Evolutionary conservation across 345 rosid species (phyloP).

Genomic region (Corymbia maculata): DNA sequence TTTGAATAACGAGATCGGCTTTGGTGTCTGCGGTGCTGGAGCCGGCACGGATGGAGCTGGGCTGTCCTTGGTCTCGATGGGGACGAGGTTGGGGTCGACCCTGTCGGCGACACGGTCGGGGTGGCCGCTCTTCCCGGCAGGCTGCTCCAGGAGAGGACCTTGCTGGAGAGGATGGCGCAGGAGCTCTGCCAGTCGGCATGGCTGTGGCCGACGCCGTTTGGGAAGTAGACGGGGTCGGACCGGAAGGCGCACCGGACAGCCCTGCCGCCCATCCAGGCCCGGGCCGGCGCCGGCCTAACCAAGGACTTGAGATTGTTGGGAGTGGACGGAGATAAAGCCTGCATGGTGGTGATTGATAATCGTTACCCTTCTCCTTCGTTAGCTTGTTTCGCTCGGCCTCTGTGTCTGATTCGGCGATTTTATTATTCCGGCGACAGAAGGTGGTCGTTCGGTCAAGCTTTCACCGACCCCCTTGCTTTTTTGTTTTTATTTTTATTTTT

Average conservation of each 20-base stretch:
- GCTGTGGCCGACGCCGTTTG: constrained; percentile 31
- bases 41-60: not conserved
- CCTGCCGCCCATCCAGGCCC: not conserved
- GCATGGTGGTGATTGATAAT: constrained; percentile 10
- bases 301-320: not conserved
- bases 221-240: constrained; percentile 30
- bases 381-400: not conserved
- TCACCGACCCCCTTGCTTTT: not conserved
- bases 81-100: constrained; percentile 46
- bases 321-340: constrained; percentile 10
- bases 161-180: constrained; percentile 70
- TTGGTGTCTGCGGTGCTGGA: constrained; percentile 3
- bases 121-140: not conserved
- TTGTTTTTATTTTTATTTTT: not conserved
- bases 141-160: constrained; percentile 40
- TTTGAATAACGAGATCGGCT: constrained; percentile 58
- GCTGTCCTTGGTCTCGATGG: constrained; percentile 18
- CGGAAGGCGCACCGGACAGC: constrained; percentile 23
- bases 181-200: constrained; percentile 78
- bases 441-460: not conserved
- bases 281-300: not conserved
- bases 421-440: not conserved
- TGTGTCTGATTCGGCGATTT: not conserved
- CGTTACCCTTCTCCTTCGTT: not conserved
- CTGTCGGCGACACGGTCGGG: constrained; percentile 34